phyloP scores from a whole-genome alignment of 2,329 filamentous ascomycete species.

The Davidsoniella eucalypti region DNA sequence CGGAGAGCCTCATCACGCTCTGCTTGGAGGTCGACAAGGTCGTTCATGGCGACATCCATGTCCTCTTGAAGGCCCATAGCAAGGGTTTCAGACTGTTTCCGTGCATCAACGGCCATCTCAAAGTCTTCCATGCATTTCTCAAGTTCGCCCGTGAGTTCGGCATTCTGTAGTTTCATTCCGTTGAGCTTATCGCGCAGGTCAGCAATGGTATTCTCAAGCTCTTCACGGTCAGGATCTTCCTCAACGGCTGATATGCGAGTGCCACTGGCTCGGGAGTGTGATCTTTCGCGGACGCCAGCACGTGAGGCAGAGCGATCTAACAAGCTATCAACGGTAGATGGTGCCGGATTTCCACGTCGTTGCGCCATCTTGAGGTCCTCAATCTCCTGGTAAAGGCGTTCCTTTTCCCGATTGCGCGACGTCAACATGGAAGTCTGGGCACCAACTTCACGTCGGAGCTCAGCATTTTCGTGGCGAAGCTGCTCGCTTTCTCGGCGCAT shows the following conservation, averaged over 20 bases:
- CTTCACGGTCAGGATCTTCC: constrained; percentile 68
- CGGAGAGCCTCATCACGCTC: constrained; percentile 77
- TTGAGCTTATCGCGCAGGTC: constrained; percentile 76
- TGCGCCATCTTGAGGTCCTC: constrained; percentile 87
- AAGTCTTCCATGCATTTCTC: constrained; percentile 68
- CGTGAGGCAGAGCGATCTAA: constrained; percentile 88
- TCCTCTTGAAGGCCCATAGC: constrained; percentile 59
- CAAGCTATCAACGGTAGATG: constrained; percentile 68
- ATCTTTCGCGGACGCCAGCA: constrained; percentile 49
- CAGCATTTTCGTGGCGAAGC: constrained; percentile 79
- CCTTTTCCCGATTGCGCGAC: constrained; percentile 86
- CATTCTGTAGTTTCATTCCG: constrained; percentile 72
- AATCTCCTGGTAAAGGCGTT: constrained; percentile 88
- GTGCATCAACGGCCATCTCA: constrained; percentile 50
- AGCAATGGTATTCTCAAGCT: constrained; percentile 69
- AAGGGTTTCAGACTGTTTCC: constrained; percentile 41
- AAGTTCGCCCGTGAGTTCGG: constrained; percentile 70
- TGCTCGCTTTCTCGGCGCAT: constrained; percentile 53
- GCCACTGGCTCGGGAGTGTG: constrained; percentile 58
- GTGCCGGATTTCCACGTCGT: constrained; percentile 43
- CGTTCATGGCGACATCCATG: constrained; percentile 60
- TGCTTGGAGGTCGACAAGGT: constrained; percentile 59
- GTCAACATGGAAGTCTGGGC: constrained; percentile 97
- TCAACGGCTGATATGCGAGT: constrained; percentile 43
- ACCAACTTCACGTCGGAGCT: constrained; percentile 78